Conservation (phyloP, 805 yeast species). For the Lipomyces lipofer region DNA sequence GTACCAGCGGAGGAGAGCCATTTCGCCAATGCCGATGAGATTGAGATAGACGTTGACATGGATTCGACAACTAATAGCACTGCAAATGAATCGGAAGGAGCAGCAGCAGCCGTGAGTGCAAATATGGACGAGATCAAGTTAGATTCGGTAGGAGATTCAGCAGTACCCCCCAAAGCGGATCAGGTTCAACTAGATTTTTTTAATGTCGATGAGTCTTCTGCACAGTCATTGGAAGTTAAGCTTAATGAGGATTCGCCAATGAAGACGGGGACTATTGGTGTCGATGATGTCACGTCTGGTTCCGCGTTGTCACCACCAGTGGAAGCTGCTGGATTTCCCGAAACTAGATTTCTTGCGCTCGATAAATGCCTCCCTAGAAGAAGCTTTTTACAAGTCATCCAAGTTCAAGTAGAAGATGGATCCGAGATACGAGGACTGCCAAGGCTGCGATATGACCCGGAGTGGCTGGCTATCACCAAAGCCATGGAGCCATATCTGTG, state of each 20-base stretch:
- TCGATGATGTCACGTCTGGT: background rate
- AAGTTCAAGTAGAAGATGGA: conserved; percentile 4
- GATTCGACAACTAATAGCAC: too few relatives aligned
- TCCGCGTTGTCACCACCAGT: background rate
- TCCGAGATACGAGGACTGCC: background rate
- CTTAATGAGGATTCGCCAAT: background rate
- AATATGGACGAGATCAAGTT: conserved; percentile 1
- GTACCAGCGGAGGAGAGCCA: background rate
- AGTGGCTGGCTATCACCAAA: conserved; percentile 42
- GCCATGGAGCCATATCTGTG: conserved; percentile 33
- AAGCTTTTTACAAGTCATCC: conserved; percentile 53
- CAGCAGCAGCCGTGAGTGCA: background rate
- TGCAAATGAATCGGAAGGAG: background rate
- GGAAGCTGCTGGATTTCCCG: conserved; percentile 11
- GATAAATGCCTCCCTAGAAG: conserved; percentile 80
- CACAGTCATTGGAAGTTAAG: too few relatives aligned
- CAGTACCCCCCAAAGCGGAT: background rate
- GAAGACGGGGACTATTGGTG: background rate
- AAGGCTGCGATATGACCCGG: conserved; percentile 38
- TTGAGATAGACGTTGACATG: background rate
- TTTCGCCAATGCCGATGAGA: background rate
- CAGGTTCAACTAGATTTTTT: background rate
- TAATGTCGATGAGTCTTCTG: background rate
- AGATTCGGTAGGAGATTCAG: background rate
- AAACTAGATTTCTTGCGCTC: conserved; percentile 67